Conservation (phyloP, 345 rosid genomes). For the Isatis tinctoria region DNA sequence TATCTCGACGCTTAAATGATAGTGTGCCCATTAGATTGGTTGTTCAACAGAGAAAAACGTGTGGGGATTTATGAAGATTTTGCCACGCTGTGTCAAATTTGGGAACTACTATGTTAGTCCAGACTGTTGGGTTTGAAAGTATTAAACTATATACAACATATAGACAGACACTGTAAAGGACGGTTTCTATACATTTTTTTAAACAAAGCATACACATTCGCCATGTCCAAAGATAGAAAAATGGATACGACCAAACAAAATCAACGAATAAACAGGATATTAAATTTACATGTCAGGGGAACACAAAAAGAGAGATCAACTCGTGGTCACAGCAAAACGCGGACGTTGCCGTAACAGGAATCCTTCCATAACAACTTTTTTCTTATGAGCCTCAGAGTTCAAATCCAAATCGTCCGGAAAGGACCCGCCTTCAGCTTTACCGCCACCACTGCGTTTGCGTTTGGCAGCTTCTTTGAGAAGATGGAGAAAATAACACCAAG, state of each 20-base stretch:
- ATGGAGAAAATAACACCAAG: slow-evolving; percentile 53
- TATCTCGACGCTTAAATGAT: too few species aligned
- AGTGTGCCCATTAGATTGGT: too few species aligned
- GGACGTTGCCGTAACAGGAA: slow-evolving; percentile 39
- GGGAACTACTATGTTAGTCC: neutral
- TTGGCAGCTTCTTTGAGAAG: slow-evolving; percentile 21
- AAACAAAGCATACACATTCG: too few species aligned
- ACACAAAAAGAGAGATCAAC: neutral
- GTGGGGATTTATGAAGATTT: neutral
- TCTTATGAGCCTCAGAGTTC: slow-evolving; percentile 51
- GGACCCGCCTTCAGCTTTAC: neutral
- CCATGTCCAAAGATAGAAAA: too few species aligned
- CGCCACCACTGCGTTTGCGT: neutral
- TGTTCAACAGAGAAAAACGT: neutral
- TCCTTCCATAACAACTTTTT: slow-evolving; percentile 69
- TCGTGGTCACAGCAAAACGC: slow-evolving; percentile 1
- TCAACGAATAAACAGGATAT: neutral
- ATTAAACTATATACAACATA: neutral
- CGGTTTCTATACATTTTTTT: neutral
- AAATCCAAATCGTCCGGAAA: slow-evolving; percentile 27
- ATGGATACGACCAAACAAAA: neutral
- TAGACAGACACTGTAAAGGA: neutral
- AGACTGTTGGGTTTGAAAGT: neutral
- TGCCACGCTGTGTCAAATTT: neutral
- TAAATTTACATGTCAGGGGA: neutral